Base-by-base conservation (phyloP, 202 grass and related monocot species). In the Thinopyrum obtusiflorum region DNA sequence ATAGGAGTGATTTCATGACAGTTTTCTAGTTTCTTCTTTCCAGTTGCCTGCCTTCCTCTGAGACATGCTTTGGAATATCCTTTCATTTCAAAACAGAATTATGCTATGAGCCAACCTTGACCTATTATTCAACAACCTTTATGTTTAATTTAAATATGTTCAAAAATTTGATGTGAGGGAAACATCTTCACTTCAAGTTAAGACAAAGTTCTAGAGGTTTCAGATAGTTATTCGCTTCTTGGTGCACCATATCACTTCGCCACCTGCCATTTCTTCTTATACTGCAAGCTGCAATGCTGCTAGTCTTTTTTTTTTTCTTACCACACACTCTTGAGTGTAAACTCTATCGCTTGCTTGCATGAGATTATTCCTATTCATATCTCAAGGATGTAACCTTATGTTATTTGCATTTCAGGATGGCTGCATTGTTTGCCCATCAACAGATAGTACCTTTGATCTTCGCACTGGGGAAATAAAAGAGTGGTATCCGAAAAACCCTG, bases 401-500 rank as follows among this genome's bases (percentile, higher is more conserved):
- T 81, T n/a, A 6, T 37, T 73, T 77, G 29, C 61, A 76, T 91
- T 93, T 73, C 82, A 98, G 96, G 96, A 98, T 65, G 93, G 93
- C 6, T 95, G 93, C 68, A 92, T 98, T 82, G 68, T 98, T 86
- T 98, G 96, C 83, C 96, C 96, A 18, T 88, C 96, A 37, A 98
- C 96, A 67, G 96, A 98, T 29, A 98, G 96, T 84, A 98, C 91
- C 75, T 98, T 94, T 53, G 91, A 96, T 78, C 96, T 98, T 83
- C 93, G 84, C 77, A 91, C 86, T 35, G 96, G 96, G 28, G 91
- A 88, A 65, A 91, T 98, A 85, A 94, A 98, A 80, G 96, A 98
- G 70, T 98, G 96, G 96, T 98, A 98, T 74, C 93, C 96, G 0
- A 98, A 98, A 66, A 98, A 98, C 61, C 91, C 96, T 70, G 91